These are phyloP conservation scores for Cladophialophora carrionii DNA, from an alignment of 2,329 filamentous ascomycete species.

Conservation along the genomic window DNA sequence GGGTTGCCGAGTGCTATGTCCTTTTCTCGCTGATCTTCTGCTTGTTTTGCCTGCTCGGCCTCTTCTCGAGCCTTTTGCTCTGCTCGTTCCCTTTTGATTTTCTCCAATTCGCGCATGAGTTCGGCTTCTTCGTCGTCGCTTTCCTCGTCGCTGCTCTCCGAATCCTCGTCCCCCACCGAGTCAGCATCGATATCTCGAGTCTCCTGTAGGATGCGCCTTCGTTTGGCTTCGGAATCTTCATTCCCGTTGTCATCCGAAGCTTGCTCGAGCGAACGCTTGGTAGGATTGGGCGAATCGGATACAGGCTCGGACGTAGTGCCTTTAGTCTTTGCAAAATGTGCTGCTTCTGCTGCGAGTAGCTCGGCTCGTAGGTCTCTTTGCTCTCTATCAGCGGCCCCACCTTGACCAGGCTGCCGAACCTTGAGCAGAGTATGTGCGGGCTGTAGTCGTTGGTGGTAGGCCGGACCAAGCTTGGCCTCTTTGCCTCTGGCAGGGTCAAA, in stretches of 20 bases:
- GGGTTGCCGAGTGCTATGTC: conserved; percentile 94
- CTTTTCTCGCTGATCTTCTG: conserved; percentile 79
- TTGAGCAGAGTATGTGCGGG: conserved; percentile 94
- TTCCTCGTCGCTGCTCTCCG: conserved; percentile 66
- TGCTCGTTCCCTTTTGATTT: conserved; percentile 84
- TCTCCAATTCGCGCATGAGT: conserved; percentile 88
- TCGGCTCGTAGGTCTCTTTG: conserved; percentile 84
- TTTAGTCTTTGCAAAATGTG: conserved; percentile 80
- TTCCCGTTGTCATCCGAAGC: conserved; percentile 53
- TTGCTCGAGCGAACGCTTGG: conserved; percentile 68
- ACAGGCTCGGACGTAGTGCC: conserved; percentile 49
- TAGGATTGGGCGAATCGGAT: conserved; percentile 40
- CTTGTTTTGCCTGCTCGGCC: conserved; percentile 74
- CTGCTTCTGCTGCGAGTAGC: conserved; percentile 83
- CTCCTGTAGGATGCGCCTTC: conserved; percentile 83
- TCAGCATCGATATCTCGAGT: conserved; percentile 85
- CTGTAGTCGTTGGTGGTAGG: conserved; percentile 93
- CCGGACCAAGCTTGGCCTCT: conserved; percentile 88
- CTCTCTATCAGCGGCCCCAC: conserved; percentile 72
- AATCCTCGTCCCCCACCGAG: conserved; percentile 58
- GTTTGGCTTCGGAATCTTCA: conserved; percentile 78
- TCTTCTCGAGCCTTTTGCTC: conserved; percentile 82
- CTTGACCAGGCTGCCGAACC: conserved; percentile 84
- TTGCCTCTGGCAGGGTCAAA: conserved; percentile 96
- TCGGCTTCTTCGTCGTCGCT: conserved; percentile 80